These are phyloP conservation scores for Ceratocystis huliohia DNA, from an alignment of 2,329 filamentous ascomycete genomes.

Conservation along the genomic window DNA sequence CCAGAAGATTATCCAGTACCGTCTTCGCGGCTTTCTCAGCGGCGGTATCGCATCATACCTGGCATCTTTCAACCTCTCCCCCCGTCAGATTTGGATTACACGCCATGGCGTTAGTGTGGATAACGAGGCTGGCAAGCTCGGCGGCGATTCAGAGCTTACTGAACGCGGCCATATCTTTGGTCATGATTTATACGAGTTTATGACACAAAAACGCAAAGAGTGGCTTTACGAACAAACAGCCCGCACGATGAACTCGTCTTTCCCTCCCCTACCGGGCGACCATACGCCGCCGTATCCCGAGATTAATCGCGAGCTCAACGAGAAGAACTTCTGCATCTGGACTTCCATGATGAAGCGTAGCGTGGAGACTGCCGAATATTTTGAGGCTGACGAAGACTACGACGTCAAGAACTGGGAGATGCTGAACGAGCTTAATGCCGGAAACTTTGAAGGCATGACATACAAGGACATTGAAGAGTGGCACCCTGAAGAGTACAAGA, in stretches of 20 bases:
- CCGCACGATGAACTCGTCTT: conserved; percentile 62
- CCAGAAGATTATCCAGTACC: conserved; percentile 80
- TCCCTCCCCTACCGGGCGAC: conserved; percentile 83
- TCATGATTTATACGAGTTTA: conserved; percentile 66
- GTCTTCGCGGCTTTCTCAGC: conserved; percentile 81
- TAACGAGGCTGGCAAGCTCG: conserved; percentile 77
- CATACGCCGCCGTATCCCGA: conserved; percentile 92
- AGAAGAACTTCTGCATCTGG: conserved; percentile 96
- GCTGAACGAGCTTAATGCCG: conserved; percentile 91
- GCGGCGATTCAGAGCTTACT: conserved; percentile 77
- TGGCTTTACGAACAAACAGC: conserved; percentile 76
- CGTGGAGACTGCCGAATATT: conserved; percentile 76
- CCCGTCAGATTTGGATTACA: conserved; percentile 96
- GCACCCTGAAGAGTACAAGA: conserved; percentile 67
- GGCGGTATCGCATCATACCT: conserved; percentile 89
- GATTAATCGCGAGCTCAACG: conserved; percentile 52
- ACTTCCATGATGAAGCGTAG: conserved; percentile 91
- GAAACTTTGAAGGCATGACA: conserved; percentile 86
- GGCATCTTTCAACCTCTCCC: conserved; percentile 90
- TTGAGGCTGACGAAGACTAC: conserved; percentile 82
- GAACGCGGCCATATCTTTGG: conserved; percentile 70
- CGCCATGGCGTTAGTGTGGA: conserved; percentile 84
- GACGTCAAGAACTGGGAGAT: conserved; percentile 97
- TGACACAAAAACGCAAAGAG: conserved; percentile 62
- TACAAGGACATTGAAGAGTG: conserved; percentile 78